Evolutionary conservation across 306 rosid genomes (phyloP).

Genomic region (Medicago arabica): DNA sequence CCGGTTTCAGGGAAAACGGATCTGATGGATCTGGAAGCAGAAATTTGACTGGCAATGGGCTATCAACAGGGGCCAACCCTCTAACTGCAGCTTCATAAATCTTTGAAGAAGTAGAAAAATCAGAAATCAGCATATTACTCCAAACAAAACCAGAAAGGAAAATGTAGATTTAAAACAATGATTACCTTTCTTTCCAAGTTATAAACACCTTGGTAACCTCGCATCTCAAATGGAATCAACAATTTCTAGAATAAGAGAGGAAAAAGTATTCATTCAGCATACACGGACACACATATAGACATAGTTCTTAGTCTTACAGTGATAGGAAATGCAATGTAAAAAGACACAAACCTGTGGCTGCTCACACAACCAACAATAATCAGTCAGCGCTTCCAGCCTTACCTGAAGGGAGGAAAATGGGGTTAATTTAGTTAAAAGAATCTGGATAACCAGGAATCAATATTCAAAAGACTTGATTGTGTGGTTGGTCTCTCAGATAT

Average conservation of each 20-base stretch:
- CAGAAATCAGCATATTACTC: not conserved
- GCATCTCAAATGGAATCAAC: constrained; percentile 96
- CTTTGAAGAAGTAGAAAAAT: constrained; percentile 47
- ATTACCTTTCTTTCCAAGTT: constrained; percentile 90
- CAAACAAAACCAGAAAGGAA: constrained; percentile 30
- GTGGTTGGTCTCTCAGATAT: not conserved
- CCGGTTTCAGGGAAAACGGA: constrained; percentile 76
- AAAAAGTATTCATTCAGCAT: constrained; percentile 18
- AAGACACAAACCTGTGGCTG: constrained; percentile 71
- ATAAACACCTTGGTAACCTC: constrained; percentile 89
- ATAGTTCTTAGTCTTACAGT: constrained; percentile 11
- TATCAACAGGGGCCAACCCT: constrained; percentile 66
- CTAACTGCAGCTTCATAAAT: constrained; percentile 81
- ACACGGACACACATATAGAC: not conserved
- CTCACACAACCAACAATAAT: constrained; percentile 93
- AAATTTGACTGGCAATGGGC: constrained; percentile 76
- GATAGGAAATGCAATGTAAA: constrained; percentile 10
- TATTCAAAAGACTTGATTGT: not conserved
- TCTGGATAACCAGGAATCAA: constrained; percentile 15
- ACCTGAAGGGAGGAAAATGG: constrained; percentile 58
- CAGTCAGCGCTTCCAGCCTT: constrained; percentile 86
- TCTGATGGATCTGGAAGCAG: constrained; percentile 80
- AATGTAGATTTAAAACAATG: constrained; percentile 6
- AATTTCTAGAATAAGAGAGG: constrained; percentile 59
- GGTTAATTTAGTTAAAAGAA: constrained; percentile 27